These are phyloP conservation scores for Hypomyces rosellus DNA, from an alignment of 2,329 filamentous ascomycete species.

Conservation along the genomic window DNA sequence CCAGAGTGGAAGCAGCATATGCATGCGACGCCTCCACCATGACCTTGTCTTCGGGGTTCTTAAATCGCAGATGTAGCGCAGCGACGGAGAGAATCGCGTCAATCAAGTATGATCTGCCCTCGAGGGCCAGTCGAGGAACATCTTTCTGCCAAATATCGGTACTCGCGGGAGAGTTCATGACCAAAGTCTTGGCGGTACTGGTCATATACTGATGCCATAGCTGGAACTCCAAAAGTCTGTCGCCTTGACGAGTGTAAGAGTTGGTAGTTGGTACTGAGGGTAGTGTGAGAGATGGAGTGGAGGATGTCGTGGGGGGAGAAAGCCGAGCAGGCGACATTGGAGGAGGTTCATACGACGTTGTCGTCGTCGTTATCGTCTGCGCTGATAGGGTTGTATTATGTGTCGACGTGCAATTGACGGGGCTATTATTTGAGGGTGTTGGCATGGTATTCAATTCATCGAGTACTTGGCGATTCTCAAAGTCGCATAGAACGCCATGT, in stretches of 20 bases:
- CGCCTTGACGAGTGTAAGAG: slow-evolving; percentile 29
- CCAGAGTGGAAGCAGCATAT: slow-evolving; percentile 58
- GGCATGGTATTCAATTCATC: slow-evolving; percentile 33
- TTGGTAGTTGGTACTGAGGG: slow-evolving; percentile 21
- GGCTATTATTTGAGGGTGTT: not conserved
- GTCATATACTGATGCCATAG: slow-evolving; percentile 61
- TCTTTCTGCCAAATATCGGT: slow-evolving; percentile 54
- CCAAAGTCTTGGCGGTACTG: slow-evolving; percentile 53
- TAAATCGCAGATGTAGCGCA: slow-evolving; percentile 54
- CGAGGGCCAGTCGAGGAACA: slow-evolving; percentile 56
- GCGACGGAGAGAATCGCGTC: slow-evolving; percentile 60
- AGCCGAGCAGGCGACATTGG: slow-evolving; percentile 5
- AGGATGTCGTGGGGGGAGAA: not conserved
- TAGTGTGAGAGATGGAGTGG: slow-evolving; percentile 11
- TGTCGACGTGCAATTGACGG: not conserved
- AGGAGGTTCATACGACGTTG: not conserved
- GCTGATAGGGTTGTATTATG: slow-evolving; percentile 11
- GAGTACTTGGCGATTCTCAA: slow-evolving; percentile 46
- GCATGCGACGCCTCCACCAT: slow-evolving; percentile 57
- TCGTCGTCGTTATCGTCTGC: slow-evolving; percentile 16
- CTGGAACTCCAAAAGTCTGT: slow-evolving; percentile 52
- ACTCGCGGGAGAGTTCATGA: slow-evolving; percentile 44
- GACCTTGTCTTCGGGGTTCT: slow-evolving; percentile 50
- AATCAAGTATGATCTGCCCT: slow-evolving; percentile 50
- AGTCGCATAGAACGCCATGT: slow-evolving; percentile 61